A percentile compares a stretch with the other conserved stretches of the same genome.
Conservation (phyloP, 2,329 filamentous ascomycete genomes). For the Chaetomiaceae sp. region DNA sequence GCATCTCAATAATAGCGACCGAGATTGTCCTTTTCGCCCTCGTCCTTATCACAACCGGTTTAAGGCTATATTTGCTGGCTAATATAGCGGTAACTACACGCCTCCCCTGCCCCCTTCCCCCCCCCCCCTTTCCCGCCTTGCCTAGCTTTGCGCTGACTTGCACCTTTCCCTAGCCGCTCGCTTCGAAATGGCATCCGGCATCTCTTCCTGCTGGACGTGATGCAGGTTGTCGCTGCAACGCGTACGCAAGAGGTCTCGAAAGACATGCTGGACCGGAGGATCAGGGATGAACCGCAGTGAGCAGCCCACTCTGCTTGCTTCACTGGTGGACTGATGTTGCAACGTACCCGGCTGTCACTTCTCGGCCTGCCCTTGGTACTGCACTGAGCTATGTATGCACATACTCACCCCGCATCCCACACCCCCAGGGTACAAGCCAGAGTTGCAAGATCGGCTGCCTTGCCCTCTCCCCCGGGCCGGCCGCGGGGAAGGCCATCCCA, state of each 20-base stretch:
- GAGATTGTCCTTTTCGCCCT: conserved; percentile 35
- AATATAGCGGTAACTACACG: conserved; percentile 32
- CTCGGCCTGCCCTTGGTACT: conserved; percentile 12
- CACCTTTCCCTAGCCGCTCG: no score
- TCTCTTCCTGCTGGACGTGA: not conserved
- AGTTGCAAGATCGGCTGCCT: conserved; percentile 22
- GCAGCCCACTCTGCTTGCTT: not conserved
- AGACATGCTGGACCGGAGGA: not conserved
- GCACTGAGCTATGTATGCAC: no score
- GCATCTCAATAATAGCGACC: conserved; percentile 29
- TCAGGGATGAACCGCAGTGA: not conserved
- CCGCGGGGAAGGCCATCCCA: conserved; percentile 12
- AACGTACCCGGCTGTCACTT: conserved; percentile 17
- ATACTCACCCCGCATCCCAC: conserved; percentile 19
- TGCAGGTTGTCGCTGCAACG: no score
- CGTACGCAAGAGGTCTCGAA: no score
- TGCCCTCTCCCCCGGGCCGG: conserved; percentile 8
- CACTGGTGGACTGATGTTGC: conserved; percentile 16
- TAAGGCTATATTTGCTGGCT: conserved; percentile 37
- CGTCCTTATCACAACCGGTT: conserved; percentile 30
- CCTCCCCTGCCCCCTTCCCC: conserved; percentile 24
- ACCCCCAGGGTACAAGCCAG: conserved; percentile 3
- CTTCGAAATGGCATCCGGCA: not conserved
- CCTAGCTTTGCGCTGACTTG: no score
- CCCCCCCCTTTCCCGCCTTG: conserved; percentile 3